Evolutionary conservation across 2,329 filamentous ascomycete genomes (phyloP), one percentile per base, ranked within the genome.

Genomic region (Aureobasidium pullulans): DNA sequence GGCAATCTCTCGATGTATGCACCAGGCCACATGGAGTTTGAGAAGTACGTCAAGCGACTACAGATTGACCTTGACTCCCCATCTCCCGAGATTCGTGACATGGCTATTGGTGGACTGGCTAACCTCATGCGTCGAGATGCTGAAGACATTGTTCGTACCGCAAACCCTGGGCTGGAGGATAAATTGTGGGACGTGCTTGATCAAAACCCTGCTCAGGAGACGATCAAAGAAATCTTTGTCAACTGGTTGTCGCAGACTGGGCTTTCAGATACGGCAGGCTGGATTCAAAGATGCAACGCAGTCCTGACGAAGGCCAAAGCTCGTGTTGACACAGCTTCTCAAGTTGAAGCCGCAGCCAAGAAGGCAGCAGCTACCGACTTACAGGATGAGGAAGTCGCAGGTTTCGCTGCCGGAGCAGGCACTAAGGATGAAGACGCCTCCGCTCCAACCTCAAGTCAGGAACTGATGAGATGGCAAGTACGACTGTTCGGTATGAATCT

Each of bases 191-290:
- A 96, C 56, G 86, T 89, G 0, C 82, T 97, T 2, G 93, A 99
- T 70, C 81, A 83, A 28, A 79, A 81, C 1, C 90, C 93, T 0
- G 79, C 84, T 34, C 89, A 96, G 66, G 82, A 88, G 59, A 86
- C 89, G 1, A 84, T 96, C n/a, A 84, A 84, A 62, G 95, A 89
- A 68, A 90, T 97, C 62, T 85, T 99, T 57, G 82, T 86, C 47
- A 96, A 95, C 69, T 99, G 95, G 94, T 79, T 99, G 69, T 87
- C 90, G 60, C 93, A 97, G 71, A 95, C 91, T 3, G 90, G 89
- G 15, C 79, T 96, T 0, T 80, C 77, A 2, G 87, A 96, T 68
- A 94, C 92, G 0, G 82, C 82, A 2, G 76, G 82, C n/a, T 99
- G 94, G 94, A 84, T 99, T 23, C 84, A 90, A 62, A 84, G 91